phyloP scores from a whole-genome alignment of 352 stramenopile genomes.

The Phytophthora capsici region DNA sequence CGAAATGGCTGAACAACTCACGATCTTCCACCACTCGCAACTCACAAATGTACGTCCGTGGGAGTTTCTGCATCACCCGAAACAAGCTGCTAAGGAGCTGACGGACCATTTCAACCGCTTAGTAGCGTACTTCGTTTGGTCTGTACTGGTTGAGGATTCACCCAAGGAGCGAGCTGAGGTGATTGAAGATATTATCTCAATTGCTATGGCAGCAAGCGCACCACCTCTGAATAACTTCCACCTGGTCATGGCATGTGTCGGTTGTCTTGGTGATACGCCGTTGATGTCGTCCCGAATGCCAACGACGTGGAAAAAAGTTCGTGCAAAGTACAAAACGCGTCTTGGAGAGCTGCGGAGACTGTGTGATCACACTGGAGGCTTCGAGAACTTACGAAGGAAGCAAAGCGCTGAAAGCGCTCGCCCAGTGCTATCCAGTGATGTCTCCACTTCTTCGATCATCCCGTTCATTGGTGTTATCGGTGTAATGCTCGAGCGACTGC shows the following conservation, averaged over 20 bases:
- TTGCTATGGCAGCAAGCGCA: slow-evolving; percentile 52
- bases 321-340: slow-evolving; percentile 68
- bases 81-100: slow-evolving; percentile 53
- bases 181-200: slow-evolving; percentile 76
- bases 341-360: slow-evolving; percentile 64
- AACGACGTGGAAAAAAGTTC: slow-evolving; percentile 76
- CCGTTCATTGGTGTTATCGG: slow-evolving; percentile 80
- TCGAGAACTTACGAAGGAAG: slow-evolving; percentile 70
- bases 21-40: slow-evolving; percentile 67
- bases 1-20: slow-evolving; percentile 71
- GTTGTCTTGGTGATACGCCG: slow-evolving; percentile 70
- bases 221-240: slow-evolving; percentile 74
- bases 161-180: slow-evolving; percentile 70
- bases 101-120: slow-evolving; percentile 73
- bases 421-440: slow-evolving; percentile 19
- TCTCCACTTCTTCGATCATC: slow-evolving; percentile 44
- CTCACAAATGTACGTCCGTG: slow-evolving; percentile 53
- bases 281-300: slow-evolving; percentile 76
- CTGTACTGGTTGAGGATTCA: slow-evolving; percentile 70
- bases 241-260: slow-evolving; percentile 81
- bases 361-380: slow-evolving; percentile 75
- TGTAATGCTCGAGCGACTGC: slow-evolving; percentile 68
- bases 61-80: slow-evolving; percentile 62
- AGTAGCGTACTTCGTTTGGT: slow-evolving; percentile 79
- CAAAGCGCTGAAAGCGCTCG: slow-evolving; percentile 49